phyloP scores from a whole-genome alignment of 2,329 filamentous ascomycete genomes.

The Emergomyces orientalis region DNA sequence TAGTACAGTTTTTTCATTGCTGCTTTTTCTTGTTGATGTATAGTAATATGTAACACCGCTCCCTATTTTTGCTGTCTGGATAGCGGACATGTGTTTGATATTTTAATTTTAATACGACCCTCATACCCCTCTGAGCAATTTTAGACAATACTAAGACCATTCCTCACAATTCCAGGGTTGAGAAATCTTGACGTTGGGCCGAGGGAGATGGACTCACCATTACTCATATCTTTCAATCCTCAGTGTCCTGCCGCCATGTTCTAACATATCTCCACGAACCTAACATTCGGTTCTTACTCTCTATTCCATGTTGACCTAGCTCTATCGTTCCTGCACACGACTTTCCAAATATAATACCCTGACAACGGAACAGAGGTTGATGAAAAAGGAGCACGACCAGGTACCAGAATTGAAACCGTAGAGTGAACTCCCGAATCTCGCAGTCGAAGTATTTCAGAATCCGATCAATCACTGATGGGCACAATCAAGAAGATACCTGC shows the following conservation, averaged over 20 bases:
- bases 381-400: too few relatives aligned
- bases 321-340: too few relatives aligned
- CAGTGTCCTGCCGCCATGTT: background rate
- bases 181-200: background rate
- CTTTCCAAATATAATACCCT: too few relatives aligned
- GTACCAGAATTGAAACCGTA: background rate
- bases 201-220: background rate
- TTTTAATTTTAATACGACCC: background rate
- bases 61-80: background rate
- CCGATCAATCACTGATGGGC: background rate
- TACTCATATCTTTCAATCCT: background rate
- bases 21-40: background rate
- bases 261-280: background rate
- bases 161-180: background rate
- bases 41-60: background rate
- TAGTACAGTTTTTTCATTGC: background rate
- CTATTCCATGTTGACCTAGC: background rate
- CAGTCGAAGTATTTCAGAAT: background rate
- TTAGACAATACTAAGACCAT: background rate
- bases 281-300: background rate
- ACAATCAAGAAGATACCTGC: background rate
- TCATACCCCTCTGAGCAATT: background rate
- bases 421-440: background rate
- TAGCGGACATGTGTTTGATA: background rate
- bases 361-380: too few relatives aligned